These are phyloP conservation scores for Fraxinus sp. DNA, from an alignment of 305 asterid genomes.

Conservation along the genomic window DNA sequence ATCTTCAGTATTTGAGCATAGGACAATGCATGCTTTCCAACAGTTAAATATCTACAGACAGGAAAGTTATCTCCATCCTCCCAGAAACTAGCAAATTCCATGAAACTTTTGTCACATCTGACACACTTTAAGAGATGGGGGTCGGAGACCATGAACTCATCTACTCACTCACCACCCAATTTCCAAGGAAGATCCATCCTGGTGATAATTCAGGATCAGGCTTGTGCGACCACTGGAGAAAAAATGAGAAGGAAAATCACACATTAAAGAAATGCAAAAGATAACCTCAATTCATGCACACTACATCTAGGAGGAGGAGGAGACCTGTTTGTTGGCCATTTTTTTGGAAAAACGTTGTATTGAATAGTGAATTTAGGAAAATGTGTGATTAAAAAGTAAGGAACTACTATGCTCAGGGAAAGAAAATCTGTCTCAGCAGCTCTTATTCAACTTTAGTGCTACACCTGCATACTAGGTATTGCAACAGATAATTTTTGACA, in stretches of 20 bases:
- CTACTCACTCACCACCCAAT: constrained; percentile 35
- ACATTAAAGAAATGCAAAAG: too few relatives aligned
- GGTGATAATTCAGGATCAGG: constrained; percentile 14
- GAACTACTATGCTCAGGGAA: not conserved
- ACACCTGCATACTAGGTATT: not conserved
- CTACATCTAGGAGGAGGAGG: not conserved
- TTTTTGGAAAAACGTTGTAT: not conserved
- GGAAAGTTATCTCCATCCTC: constrained; percentile 33
- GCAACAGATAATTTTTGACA: constrained; percentile 1
- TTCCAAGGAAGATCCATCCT: constrained; percentile 28
- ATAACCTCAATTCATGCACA: not conserved
- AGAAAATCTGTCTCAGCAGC: not conserved
- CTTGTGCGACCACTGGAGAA: constrained; percentile 16
- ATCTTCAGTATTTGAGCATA: constrained; percentile 15
- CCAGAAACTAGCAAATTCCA: not conserved
- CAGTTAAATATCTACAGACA: constrained; percentile 49
- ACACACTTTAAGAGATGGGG: constrained; percentile 19
- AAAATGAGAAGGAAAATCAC: constrained; percentile 1
- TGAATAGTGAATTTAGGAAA: not conserved
- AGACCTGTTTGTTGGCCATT: not conserved
- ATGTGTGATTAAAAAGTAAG: not conserved
- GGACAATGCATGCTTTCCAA: constrained; percentile 31
- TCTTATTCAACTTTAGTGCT: not conserved
- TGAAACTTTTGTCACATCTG: not conserved
- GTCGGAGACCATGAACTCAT: constrained; percentile 25